Conservation (phyloP, 2,329 filamentous ascomycete genomes). For the Beauveria brongniartii region DNA sequence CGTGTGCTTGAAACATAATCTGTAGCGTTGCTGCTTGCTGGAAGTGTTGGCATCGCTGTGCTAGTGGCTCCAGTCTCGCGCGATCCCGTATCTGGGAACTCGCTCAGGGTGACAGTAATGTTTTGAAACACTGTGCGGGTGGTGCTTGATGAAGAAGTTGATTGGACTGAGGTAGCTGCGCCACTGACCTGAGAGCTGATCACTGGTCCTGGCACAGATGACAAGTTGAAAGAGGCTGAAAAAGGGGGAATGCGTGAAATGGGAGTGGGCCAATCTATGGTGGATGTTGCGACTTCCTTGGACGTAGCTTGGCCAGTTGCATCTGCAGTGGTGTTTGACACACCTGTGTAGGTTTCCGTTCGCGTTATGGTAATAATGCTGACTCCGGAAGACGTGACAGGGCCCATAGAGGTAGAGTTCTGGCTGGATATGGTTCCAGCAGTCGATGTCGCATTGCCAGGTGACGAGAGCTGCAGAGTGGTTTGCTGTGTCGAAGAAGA, state of each 20-base stretch:
- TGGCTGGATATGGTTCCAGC: background rate
- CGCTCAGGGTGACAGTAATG: background rate
- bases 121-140: slow-evolving; percentile 5
- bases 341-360: background rate
- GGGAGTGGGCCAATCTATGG: background rate
- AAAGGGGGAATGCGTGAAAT: background rate
- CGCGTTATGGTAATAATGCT: slow-evolving; percentile 4
- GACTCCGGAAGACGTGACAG: background rate
- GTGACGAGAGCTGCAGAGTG: background rate
- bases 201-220: background rate
- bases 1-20: background rate
- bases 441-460: background rate
- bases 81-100: background rate
- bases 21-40: background rate
- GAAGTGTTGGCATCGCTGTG: background rate
- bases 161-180: background rate
- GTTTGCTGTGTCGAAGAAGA: background rate
- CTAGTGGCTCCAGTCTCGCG: background rate
- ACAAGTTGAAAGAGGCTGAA: background rate
- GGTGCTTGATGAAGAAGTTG: background rate
- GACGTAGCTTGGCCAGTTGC: background rate
- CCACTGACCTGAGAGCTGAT: background rate
- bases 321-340: background rate
- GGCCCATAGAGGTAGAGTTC: background rate
- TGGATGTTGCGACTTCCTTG: background rate